phyloP scores from a whole-genome alignment of 257 asterid species.

The Paulownia fortunei region DNA sequence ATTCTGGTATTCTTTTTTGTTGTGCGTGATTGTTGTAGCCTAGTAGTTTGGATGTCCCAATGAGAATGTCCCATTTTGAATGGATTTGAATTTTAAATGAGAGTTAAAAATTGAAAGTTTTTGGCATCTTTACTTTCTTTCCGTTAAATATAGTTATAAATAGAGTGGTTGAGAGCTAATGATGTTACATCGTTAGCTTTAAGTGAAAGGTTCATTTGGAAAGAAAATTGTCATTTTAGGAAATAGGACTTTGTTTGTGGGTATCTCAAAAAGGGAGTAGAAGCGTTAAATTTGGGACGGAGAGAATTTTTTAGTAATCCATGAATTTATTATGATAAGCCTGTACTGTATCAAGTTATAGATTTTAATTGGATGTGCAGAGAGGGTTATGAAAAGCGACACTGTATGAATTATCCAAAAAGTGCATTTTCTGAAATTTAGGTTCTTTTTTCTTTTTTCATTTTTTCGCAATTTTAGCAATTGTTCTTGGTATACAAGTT shows the following conservation, averaged over 20 bases:
- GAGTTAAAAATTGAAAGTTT: not conserved
- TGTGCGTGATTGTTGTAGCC: not conserved
- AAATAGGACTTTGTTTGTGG: not conserved
- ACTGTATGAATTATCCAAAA: not conserved
- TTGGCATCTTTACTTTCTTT: not conserved
- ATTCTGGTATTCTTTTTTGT: not conserved
- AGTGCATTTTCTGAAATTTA: not conserved
- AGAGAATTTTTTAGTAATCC: slow-evolving; percentile 15
- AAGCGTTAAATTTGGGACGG: slow-evolving; percentile 2
- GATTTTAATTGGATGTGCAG: not conserved
- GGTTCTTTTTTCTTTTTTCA: no score
- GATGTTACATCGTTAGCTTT: not conserved
- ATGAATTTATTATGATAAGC: not conserved
- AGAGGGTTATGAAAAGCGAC: not conserved
- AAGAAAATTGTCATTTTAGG: not conserved
- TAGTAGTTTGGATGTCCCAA: not conserved
- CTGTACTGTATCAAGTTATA: not conserved
- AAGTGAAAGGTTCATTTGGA: not conserved
- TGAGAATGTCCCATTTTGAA: not conserved
- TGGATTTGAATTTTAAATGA: not conserved
- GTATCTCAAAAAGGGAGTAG: not conserved
- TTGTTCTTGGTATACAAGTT: not conserved
- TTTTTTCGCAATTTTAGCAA: not conserved
- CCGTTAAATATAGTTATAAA: not conserved
- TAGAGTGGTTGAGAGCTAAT: not conserved